phyloP scores from a whole-genome alignment of 192 early-diverging fungal genomes.

The Umbelopsis ramanniana region DNA sequence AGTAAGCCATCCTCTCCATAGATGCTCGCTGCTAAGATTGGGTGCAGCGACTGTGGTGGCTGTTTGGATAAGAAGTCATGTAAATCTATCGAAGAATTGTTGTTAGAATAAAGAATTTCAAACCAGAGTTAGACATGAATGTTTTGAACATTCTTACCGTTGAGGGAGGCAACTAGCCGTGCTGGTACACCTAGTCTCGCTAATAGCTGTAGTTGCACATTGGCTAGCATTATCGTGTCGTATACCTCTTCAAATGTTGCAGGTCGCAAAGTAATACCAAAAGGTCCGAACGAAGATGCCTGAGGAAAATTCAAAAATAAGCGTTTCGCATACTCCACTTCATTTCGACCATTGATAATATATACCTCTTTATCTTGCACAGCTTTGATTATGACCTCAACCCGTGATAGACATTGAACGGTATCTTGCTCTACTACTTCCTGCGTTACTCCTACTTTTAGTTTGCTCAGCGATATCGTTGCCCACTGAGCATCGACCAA shows the following conservation, averaged over 20 bases:
- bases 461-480: background rate
- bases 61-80: background rate
- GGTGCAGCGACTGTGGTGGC: background rate
- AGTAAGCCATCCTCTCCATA: background rate
- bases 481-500: slow-evolving; percentile 66
- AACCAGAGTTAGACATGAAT: background rate
- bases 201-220: background rate
- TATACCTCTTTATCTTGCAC: background rate
- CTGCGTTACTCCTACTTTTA: background rate
- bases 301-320: background rate
- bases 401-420: background rate
- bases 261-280: background rate
- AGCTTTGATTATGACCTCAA: background rate
- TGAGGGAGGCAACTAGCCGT: background rate
- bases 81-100: background rate
- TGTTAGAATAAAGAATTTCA: background rate
- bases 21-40: background rate
- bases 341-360: background rate
- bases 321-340: too few species aligned
- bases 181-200: background rate
- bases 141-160: background rate
- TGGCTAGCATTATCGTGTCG: background rate
- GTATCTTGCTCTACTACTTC: background rate
- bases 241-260: background rate
- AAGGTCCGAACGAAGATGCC: slow-evolving; percentile 1